These are phyloP conservation scores for Thraustochytrium sp. DNA, from an alignment of 352 stramenopile genomes.

Conservation along the genomic window DNA sequence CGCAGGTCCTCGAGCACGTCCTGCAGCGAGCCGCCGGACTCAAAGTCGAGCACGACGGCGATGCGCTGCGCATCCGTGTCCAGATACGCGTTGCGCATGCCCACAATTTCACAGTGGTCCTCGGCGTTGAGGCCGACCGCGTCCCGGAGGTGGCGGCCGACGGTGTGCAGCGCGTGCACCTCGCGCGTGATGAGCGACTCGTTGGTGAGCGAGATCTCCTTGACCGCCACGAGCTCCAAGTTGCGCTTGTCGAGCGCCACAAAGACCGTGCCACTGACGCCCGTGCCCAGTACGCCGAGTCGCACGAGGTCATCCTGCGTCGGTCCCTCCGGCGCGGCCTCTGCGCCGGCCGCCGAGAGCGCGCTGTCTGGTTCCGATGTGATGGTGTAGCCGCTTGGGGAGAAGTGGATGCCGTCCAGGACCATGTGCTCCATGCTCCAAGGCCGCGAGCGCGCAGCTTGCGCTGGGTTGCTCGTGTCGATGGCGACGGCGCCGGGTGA, in stretches of 20 bases:
- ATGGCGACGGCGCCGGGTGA: not conserved
- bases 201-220: conserved; percentile 62
- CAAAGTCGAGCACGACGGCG: not conserved
- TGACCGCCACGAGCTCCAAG: conserved; percentile 77
- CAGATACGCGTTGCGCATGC: conserved; percentile 5
- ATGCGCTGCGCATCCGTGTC: not conserved
- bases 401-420: too few species aligned
- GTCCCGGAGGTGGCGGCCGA: not conserved
- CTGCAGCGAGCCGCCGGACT: not conserved
- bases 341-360: too few species aligned
- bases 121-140: not conserved
- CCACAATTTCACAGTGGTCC: not conserved
- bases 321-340: not conserved
- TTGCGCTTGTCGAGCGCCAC: conserved; percentile 79
- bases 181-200: not conserved
- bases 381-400: too few species aligned
- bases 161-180: not conserved
- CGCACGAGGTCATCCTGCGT: conserved; percentile 21
- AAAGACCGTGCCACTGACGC: conserved; percentile 75
- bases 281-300: conserved; percentile 49
- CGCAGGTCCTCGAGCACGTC: not conserved
- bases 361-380: too few species aligned
- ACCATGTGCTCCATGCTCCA: too few species aligned
- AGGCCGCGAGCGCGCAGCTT: too few species aligned
- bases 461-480: too few species aligned